A percentile compares a stretch with the other conserved stretches of the same genome.
Evolutionary conservation across 306 rosid genomes (phyloP).

Genomic region (Fragaria nilgerrensis): DNA sequence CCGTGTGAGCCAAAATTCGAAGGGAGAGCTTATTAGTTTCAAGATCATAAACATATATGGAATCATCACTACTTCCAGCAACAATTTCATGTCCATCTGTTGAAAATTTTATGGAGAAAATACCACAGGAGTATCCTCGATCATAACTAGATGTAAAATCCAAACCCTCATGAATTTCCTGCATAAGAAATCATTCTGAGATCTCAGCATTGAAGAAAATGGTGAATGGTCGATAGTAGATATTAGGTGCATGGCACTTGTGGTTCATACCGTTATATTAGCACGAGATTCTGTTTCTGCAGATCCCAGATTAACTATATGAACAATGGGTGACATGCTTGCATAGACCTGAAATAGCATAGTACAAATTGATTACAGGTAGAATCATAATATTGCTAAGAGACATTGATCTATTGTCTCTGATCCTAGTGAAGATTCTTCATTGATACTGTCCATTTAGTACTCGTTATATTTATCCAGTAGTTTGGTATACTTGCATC

Average conservation of each 20-base stretch:
- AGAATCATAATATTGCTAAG: background rate
- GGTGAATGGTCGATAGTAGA: background rate
- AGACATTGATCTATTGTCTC: background rate
- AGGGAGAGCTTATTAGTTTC: slow-evolving; percentile 76
- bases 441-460: background rate
- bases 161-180: slow-evolving; percentile 85
- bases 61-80: slow-evolving; percentile 80
- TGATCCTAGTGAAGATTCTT: background rate
- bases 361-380: slow-evolving; percentile 12
- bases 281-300: slow-evolving; percentile 65
- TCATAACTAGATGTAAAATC: slow-evolving; percentile 51
- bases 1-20: slow-evolving; percentile 78
- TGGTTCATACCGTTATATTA: slow-evolving; percentile 64
- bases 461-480: background rate
- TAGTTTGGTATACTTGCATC: background rate
- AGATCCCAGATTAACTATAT: slow-evolving; percentile 69
- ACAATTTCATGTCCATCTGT: slow-evolving; percentile 87
- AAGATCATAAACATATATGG: slow-evolving; percentile 86
- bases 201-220: slow-evolving; percentile 11
- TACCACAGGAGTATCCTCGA: slow-evolving; percentile 58
- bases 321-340: slow-evolving; percentile 80
- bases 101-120: slow-evolving; percentile 87
- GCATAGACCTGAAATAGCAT: slow-evolving; percentile 75
- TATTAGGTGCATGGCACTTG: slow-evolving; percentile 4
- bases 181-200: slow-evolving; percentile 31